phyloP scores from a whole-genome alignment of 805 yeast species.

The Wickerhamiella cacticola region DNA sequence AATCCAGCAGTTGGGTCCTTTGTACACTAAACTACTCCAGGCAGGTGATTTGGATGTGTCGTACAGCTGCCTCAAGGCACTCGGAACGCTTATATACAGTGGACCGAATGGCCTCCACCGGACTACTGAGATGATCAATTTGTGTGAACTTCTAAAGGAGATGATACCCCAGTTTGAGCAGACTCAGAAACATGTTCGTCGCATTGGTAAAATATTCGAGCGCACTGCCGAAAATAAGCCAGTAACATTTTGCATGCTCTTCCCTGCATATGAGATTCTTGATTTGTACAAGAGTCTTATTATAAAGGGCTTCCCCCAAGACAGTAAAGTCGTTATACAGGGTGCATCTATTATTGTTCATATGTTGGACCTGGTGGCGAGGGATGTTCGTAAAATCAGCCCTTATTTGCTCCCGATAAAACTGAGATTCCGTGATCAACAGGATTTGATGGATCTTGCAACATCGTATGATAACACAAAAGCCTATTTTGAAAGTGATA shows the following conservation, averaged over 20 bases:
- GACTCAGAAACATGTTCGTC: constrained; percentile 47
- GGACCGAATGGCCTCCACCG: constrained; percentile 64
- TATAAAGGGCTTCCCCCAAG: constrained; percentile 32
- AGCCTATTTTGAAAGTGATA: constrained; percentile 45
- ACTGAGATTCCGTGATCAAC: constrained; percentile 42
- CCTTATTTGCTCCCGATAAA: constrained; percentile 26
- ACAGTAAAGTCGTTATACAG: constrained; percentile 59
- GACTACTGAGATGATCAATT: constrained; percentile 38
- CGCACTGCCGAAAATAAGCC: constrained; percentile 50
- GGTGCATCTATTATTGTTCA: constrained; percentile 50
- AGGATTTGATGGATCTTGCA: constrained; percentile 52
- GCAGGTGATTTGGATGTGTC: constrained; percentile 49
- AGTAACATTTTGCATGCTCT: constrained; percentile 56
- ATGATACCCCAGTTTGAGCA: constrained; percentile 36
- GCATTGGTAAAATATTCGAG: constrained; percentile 63
- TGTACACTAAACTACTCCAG: constrained; percentile 35
- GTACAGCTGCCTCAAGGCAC: constrained; percentile 60
- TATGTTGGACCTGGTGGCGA: constrained; percentile 38
- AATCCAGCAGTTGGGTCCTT: constrained; percentile 44
- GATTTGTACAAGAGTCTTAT: constrained; percentile 48
- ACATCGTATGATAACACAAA: constrained; percentile 41
- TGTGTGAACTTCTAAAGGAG: constrained; percentile 45
- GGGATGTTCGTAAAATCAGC: constrained; percentile 4
- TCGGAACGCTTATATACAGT: constrained; percentile 61
- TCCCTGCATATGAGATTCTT: constrained; percentile 50